phyloP scores from a whole-genome alignment of 371 early-diverging fungal genomes.

The Umbelopsis sp. region DNA sequence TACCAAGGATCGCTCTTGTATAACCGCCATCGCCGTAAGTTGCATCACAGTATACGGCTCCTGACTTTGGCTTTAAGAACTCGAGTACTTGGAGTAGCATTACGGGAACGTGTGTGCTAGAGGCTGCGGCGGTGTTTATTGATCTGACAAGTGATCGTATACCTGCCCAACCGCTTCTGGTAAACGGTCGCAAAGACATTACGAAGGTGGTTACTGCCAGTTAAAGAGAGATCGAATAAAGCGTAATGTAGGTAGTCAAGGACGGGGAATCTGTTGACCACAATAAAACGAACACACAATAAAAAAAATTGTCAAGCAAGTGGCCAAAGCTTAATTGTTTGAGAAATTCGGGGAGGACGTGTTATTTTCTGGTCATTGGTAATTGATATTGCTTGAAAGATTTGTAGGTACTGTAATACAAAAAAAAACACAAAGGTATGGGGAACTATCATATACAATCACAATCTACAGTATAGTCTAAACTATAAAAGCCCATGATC shows the following conservation, averaged over 20 bases:
- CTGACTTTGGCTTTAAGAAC: constrained; percentile 36
- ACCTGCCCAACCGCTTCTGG: background rate
- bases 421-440: background rate
- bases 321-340: no score
- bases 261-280: no score
- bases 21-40: constrained; percentile 82
- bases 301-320: no score
- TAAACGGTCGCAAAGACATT: background rate
- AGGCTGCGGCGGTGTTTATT: constrained; percentile 22
- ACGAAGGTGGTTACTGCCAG: no score
- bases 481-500: background rate
- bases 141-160: background rate
- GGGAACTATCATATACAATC: constrained; percentile 16
- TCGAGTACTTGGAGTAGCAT: constrained; percentile 38
- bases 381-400: no score
- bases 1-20: constrained; percentile 63
- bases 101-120: constrained; percentile 43
- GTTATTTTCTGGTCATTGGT: no score
- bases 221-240: no score
- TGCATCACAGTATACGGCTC: constrained; percentile 57
- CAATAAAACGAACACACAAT: no score
- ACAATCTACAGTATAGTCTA: constrained; percentile 14
- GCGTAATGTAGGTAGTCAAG: no score
- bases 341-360: no score
- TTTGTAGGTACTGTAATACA: background rate